phyloP scores from a whole-genome alignment of 2,329 filamentous ascomycete genomes.

The Fusarium devonianum region DNA sequence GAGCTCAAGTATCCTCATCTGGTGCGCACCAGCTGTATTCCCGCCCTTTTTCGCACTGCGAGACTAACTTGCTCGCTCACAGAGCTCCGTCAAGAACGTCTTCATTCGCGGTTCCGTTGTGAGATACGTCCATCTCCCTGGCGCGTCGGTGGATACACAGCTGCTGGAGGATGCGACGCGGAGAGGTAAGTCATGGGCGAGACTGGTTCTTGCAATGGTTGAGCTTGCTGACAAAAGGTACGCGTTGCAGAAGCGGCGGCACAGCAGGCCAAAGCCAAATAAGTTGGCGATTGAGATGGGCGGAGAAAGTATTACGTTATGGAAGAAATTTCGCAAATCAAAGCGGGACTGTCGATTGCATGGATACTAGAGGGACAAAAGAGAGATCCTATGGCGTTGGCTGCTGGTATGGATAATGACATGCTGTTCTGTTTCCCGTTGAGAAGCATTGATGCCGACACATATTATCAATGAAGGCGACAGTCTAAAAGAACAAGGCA shows the following conservation, averaged over 20 bases:
- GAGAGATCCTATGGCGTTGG: conserved; percentile 36
- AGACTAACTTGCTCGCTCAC: conserved; percentile 6
- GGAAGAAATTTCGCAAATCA: conserved; percentile 5
- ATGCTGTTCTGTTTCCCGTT: conserved; percentile 31
- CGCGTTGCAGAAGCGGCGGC: conserved; percentile 60
- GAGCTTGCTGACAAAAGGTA: conserved; percentile 14
- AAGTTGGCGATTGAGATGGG: conserved; percentile 27
- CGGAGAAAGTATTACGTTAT: conserved; percentile 12
- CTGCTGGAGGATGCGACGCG: conserved; percentile 90
- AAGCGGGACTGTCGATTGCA: conserved; percentile 21
- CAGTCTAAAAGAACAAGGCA: neutral
- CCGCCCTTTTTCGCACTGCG: neutral
- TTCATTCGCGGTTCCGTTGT: conserved; percentile 95
- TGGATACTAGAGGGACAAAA: conserved; percentile 31
- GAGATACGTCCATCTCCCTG: conserved; percentile 88
- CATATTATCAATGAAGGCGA: neutral
- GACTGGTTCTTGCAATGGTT: neutral
- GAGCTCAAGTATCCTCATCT: conserved; percentile 95
- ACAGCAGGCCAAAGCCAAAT: conserved; percentile 65
- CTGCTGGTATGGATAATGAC: conserved; percentile 43
- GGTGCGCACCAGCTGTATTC: no score
- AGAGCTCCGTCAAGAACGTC: conserved; percentile 88
- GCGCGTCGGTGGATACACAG: conserved; percentile 81
- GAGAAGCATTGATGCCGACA: conserved; percentile 1
- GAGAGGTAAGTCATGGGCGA: conserved; percentile 66